Base-by-base conservation (phyloP, 164 flowering plant genomes). In the Berberis vulgaris region DNA sequence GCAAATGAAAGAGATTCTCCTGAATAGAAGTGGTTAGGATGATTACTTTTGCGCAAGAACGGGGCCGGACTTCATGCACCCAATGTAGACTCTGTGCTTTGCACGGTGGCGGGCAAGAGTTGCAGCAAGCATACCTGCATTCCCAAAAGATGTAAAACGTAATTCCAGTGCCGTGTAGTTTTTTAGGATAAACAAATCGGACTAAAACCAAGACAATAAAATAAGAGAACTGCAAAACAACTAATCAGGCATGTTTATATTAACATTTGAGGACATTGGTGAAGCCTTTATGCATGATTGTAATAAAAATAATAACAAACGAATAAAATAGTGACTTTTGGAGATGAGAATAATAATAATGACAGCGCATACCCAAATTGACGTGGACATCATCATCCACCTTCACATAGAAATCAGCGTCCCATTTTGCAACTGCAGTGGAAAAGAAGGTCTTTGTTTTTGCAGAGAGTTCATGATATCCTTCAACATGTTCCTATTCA, bases 321-420 rank as follows among this genome's bases (percentile, higher is more conserved):
- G 26, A 7, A 12, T n/a, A 26, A 26, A 26, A 26, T 26, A 26
- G 26, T 26, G 26, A 26, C 26, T 26, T n/a, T n/a, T 26, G 26
- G 26, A 26, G 26, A 26, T 26, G 26, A 26, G 26, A 26, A 26
- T 26, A 26, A 26, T 26, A 26, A 26, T 26, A 26, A 26, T 26
- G 26, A 26, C 45, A 46, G 45, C 42, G 60, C 59, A 12, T 79
- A 92, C 97, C 97, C 69, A 93, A 79, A 81, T 93, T 93, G 59
- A 94, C 93, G 72, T 88, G 98, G 68, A 94, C 95, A 78, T 94
- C 98, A 77, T 91, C 98, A 73, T 94, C 98, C 70, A 94, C 96
- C 73, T 93, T 93, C 68, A 93, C 76, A 74, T 83, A 93, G 76
- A 81, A 93, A 57, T 93, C 92, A 57, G 98, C 96, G 81, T 94